Evolutionary conservation across 2,329 filamentous ascomycete genomes (phyloP), one percentile per base, ranked within the genome.

Genomic region (Alternaria metachromatica): DNA sequence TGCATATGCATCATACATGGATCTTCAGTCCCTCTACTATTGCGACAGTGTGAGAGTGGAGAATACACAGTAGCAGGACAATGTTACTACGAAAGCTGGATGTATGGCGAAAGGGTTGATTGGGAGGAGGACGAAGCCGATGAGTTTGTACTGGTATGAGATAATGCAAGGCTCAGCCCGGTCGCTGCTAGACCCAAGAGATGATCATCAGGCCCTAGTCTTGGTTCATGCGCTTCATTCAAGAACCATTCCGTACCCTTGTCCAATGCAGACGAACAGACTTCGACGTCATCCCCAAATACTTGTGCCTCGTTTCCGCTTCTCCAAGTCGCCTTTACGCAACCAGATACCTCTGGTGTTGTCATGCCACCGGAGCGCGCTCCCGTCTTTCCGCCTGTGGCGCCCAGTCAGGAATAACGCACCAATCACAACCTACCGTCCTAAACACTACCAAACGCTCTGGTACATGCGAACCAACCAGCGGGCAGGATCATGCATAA

Each of bases 121-220:
- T 63, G 56, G 26, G 51, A 64, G 7, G 63, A 64, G 48, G 46
- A 61, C 26, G 48, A 55, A 33, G 61, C 63, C 33, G 53, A 60
- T 25, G 53, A 57, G 15, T 41, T 60, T 23, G 37, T 63, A 5
- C 55, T 62, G 30, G 20, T 51, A 28, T 41, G 33, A 58, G 53
- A 26, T 18, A 11, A 41, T 15, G n/a, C 15, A 8, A 10, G 15
- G 26, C 55, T 45, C 23, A 3, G 11, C 7, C 20, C 6, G 3
- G 10, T 28, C 12, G 30, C n/a, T 5, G 18, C 20, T 10, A 2
- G 15, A 15, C 12, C 3, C 6, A 5, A 43, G 30, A 21, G 12
- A 41, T 41, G 20, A 41, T 41, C 30, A 18, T 3, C 20, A 37
- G 4, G 20, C 7, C 30, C 49, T 41, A 12, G 20, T 25, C 15